Base-by-base conservation (phyloP, 108 stramenopile genomes). In the Cyclotella distinguenda region DNA sequence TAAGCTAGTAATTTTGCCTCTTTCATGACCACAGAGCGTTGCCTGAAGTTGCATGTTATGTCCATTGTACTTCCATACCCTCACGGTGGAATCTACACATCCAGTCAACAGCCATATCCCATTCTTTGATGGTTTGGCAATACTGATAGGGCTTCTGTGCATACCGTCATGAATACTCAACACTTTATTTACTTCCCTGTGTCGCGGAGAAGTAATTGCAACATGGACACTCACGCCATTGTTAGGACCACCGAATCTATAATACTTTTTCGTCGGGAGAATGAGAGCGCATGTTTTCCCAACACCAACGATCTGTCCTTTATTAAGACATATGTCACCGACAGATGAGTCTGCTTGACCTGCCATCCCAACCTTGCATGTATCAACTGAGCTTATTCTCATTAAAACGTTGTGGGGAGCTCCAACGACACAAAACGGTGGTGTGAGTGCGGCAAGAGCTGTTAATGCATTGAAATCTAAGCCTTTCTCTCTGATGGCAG, bases 361-460 rank as follows among this genome's bases (percentile, higher is more conserved):
- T 38, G 60, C 50, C 48, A 90, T 70, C 4, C 93, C 93, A 54
- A 90, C 42, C 50, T 84, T 84, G 49, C 85, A 87, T 16, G 79
- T 74, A 11, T 91, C 93, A 25, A 78, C 77, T 7, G 60, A 53
- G 26, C 56, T 63, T 15, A 74, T 73, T 38, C 78, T 72, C 48
- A 98, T 68, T 43, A 80, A 68, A 26, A 90, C 86, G 27, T 78
- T 66, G 54, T 94, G 86, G 10, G 90, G 89, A 9, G 93, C 91
- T n/a, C 97, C 97, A 11, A 96, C 92, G 36, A 98, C 82, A 64
- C 95, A 94, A 45, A 98, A 90, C n/a, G 97, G 95, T 35, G 97
- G 95, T 21, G 95, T 95, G 42, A 95, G 61, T 9, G 78, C 66
- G 21, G 87, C 84, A 46, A 96, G 78, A 72, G 82, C 90, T n/a